phyloP scores from a whole-genome alignment of 2,329 filamentous ascomycete genomes.

The Parafenestella ontariensis region DNA sequence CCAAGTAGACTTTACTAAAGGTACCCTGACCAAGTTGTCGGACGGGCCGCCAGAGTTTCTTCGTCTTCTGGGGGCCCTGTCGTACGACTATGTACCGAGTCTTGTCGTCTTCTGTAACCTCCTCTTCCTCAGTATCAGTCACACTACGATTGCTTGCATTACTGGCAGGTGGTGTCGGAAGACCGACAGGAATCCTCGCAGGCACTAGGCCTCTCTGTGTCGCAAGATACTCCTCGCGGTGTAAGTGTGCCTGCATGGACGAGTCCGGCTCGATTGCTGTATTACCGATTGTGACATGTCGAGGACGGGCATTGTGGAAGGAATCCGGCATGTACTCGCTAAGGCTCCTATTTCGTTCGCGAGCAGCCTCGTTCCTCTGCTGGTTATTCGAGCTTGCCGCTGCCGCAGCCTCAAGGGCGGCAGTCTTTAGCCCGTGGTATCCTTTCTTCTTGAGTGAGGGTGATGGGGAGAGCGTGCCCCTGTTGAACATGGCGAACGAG shows the following conservation, averaged over 20 bases:
- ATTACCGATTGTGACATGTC: slow-evolving; percentile 72
- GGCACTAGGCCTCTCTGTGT: slow-evolving; percentile 76
- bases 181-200: slow-evolving; percentile 50
- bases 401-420: slow-evolving; percentile 49
- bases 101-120: slow-evolving; percentile 53
- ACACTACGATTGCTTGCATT: slow-evolving; percentile 67
- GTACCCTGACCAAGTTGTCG: slow-evolving; percentile 88
- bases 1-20: slow-evolving; percentile 92
- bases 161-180: slow-evolving; percentile 79
- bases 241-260: slow-evolving; percentile 62
- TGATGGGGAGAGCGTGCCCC: slow-evolving; percentile 45
- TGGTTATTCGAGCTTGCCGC: slow-evolving; percentile 42
- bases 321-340: slow-evolving; percentile 86
- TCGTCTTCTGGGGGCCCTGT: slow-evolving; percentile 69
- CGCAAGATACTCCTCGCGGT: slow-evolving; percentile 83
- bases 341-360: slow-evolving; percentile 79
- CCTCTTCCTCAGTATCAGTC: slow-evolving; percentile 62
- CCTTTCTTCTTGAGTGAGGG: slow-evolving; percentile 56
- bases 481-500: slow-evolving; percentile 37
- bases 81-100: slow-evolving; percentile 56
- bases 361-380: slow-evolving; percentile 49
- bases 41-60: slow-evolving; percentile 81
- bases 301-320: slow-evolving; percentile 68
- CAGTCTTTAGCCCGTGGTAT: slow-evolving; percentile 54
- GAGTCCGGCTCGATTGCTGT: slow-evolving; percentile 52